Conservation (phyloP, 2,329 filamentous ascomycete genomes). For the Colletotrichum tropicicola region DNA sequence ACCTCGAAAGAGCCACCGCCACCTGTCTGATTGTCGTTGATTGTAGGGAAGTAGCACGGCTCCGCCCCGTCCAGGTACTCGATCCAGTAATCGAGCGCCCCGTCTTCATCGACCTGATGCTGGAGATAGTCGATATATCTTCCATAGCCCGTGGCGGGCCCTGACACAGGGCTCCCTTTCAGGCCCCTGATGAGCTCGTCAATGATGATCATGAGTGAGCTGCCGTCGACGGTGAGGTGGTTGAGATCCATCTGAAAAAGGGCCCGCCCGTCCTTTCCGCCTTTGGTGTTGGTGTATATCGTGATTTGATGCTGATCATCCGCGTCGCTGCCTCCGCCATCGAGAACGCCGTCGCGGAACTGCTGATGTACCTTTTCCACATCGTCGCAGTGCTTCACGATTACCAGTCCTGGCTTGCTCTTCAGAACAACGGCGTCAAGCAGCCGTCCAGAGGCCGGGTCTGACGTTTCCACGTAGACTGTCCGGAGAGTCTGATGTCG, state of each 20-base stretch:
- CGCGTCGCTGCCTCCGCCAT: not conserved
- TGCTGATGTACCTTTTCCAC: not conserved
- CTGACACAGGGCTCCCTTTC: not conserved
- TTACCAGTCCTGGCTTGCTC: constrained; percentile 1
- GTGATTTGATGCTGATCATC: constrained; percentile 5
- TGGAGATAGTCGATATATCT: constrained; percentile 33
- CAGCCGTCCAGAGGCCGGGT: not conserved
- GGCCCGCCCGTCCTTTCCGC: too few relatives aligned
- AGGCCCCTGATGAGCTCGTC: constrained; percentile 1
- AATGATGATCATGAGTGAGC: constrained; percentile 15
- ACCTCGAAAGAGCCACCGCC: not conserved
- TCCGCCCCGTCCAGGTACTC: constrained; percentile 30
- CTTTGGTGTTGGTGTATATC: not conserved
- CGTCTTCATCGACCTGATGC: constrained; percentile 16
- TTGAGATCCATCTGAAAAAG: constrained; percentile 17
- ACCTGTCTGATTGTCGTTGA: constrained; percentile 12
- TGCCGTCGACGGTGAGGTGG: constrained; percentile 20
- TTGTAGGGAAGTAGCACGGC: constrained; percentile 33
- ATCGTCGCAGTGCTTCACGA: constrained; percentile 20
- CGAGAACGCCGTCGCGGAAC: not conserved
- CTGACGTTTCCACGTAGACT: constrained; percentile 9
- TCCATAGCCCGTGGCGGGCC: constrained; percentile 20
- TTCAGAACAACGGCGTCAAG: constrained; percentile 25
- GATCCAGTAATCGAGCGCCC: constrained; percentile 33
- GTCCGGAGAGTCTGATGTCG: constrained; percentile 30